Base-by-base conservation (phyloP, 1,284 basidiomycete species). In the Blastosporella zonata region DNA sequence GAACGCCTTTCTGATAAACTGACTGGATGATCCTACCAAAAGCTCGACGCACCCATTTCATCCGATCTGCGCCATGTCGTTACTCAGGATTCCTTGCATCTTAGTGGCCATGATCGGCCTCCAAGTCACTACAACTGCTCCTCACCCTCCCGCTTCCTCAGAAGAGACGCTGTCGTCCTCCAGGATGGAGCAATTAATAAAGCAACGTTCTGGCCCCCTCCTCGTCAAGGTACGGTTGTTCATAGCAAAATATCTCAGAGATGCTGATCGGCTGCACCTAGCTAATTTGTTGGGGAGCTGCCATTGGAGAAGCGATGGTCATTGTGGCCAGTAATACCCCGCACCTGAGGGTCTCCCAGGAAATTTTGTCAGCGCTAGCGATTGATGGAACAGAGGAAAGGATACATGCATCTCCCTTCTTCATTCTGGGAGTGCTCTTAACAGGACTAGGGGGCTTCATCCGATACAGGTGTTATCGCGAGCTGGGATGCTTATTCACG, bases 401-500 rank as follows among this genome's bases (percentile, higher is more conserved):
- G n/a, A 66, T 72, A 37, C 47, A 58, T 15, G 49, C 58, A 9
- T 66, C 70, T 1, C 55, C 60, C 2, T 23, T 63, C 22, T 70
- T 70, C 55, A 37, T 70, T 25, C 17, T 67, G 12, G 70, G 67
- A 17, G 65, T 63, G 23, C 40, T 56, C 36, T 51, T 71, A 36
- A 60, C 62, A 6, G 56, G 55, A 17, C 25, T 64, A 6, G 70
- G 69, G n/a, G 69, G 66, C 3, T 65, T 60, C 47, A 62, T 70
- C 38, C 63, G 71, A 27, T 59, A 60, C 52, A 47, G 46, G n/a
- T 74, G 71, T 52, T 75, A 71, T 55, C 59, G 62, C 28, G 68
- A 65, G 42, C 63, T 75, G 3, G 72, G 71, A 2, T 55, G 45
- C 2, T 49, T 71, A 22, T 75, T 74, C 54, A 75, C 72, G 0